Evolutionary conservation across 768 basidiomycete species (phyloP), one percentile per base, ranked within the genome.

Genomic region (Serendipita indica): DNA sequence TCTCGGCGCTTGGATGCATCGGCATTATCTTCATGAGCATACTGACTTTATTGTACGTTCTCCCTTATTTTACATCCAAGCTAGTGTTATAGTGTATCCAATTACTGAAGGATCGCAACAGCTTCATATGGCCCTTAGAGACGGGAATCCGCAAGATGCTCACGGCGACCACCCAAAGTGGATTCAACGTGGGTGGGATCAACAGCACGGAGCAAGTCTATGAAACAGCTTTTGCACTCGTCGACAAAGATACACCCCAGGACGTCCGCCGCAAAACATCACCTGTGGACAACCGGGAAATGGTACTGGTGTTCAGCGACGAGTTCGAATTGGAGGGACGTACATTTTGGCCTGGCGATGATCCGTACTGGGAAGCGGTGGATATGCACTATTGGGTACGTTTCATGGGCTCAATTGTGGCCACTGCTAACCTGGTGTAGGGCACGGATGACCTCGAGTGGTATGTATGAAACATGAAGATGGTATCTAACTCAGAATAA

Each of bases 201-300:
- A 98, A 98, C 65, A 78, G 72, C 13, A 77, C 85, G 0, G 94
- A 94, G 1, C 93, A 97, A 70, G 82, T 97, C 33, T 90, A 92
- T 0, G 69, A 73, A 56, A 77, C 79, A 58, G 69, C 91, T 60
- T 84, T 82, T 0, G 69, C 63, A 1, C 69, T 96, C 30, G 78
- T 98, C 64, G 94, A 99, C 71, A 57, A 64, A 1, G 84, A 82
- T 28, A 98, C 94, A 0, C 88, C 87, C 1, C 46, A 69, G 2
- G 68, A 72, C 12, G 85, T 72, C 5, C 68, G 71, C 59, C 77
- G 79, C 33, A 76, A 83, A 7, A 78, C 72, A 2, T 87, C 86
- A n/a, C 73, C 75, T 2, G 72, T 69, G 52, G 89, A 96, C 65
- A 92, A 91, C 2, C 74, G 84, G 59, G 69, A 75, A 6, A 93